Evolutionary conservation across 2,329 filamentous ascomycete genomes (phyloP), one percentile per base, ranked within the genome.

Genomic region (Penicillium digitatum): DNA sequence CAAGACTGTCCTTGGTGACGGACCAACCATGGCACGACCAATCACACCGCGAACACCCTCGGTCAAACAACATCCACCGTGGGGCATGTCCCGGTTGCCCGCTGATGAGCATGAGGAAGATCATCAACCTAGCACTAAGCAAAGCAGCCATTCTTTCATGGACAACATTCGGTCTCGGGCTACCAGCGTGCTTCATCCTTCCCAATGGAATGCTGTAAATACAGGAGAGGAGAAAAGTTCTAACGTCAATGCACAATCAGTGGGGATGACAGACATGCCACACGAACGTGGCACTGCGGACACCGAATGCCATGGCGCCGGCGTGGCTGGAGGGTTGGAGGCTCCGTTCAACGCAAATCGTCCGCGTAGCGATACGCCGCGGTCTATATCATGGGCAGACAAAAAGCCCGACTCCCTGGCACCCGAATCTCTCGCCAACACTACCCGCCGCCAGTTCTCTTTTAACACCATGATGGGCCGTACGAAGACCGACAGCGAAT

Each of bases 1-100:
- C 49, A 84, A 79, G 68, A 87, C 84, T 2, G 71, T 84, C 42
- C 61, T 81, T 20, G 78, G 77, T 24, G 70, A 77, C 38, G 77
- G 77, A 29, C 68, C 70, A 29, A 74, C 60, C 46, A 73, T 69
- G 65, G 76, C 77, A 52, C 62, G 65, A 5, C 63, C 82, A 16
- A 69, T 72, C 42, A 76, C 69, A 9, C 65, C 69, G 42, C 66
- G 70, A 35, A 61, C 62, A 31, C 67, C 60, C n/a, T 72, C 69
- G 5, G 55, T 67, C 31, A 82, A 79, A 62, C 81, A 80, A 0
- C 89, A 94, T 67, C 89, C 88, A 1, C 91, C 91, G 0, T 76
- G 96, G 9, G 93, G 93, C 45, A 95, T 96, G 89, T 89, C 90
- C 0, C 85, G 84, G 34, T 89, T 96, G 68, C 90, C 91, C 8